Evolutionary conservation across 139 green algal genomes (phyloP), one percentile per base, ranked within the genome.

Genomic region (Coelastrella sp.): DNA sequence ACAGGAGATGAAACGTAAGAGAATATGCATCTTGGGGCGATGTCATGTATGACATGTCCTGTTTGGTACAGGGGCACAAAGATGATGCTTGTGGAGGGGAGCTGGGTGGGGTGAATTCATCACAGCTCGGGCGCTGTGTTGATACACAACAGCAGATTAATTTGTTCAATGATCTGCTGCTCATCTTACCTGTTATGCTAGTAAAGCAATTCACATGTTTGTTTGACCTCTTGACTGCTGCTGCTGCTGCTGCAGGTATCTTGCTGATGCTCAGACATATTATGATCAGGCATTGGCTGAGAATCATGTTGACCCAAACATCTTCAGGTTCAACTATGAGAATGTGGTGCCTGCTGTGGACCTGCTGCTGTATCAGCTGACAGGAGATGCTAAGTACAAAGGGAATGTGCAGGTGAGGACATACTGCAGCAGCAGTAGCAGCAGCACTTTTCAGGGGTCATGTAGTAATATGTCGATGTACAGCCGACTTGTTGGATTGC

Each of bases 251-350:
- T 64, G 53, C 35, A 45, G 30, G 9, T 86, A 86, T 57, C 71
- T 86, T 6, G 45, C 60, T 32, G 64, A 86, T 6, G 81, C 81
- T 25, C 37, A 68, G 60, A 51, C 50, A 8, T 60, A 50, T 35
- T 87, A 78, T n/a, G 69, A 87, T 23, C 67, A 74, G 57, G 37
- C 5, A 38, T 9, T 40, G 8, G 7, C n/a, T 30, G 79, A 85
- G 45, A 25, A 51, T 19, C 64, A 79, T 64, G 25, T 78, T 3
- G 78, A 40, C 79, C 3, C 64, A 30, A 88, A 85, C 62, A 41
- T 57, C 13, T 76, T 69, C 78, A 59, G 79, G 51, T 88, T 86
- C 84, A 67, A 66, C 57, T 85, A 80, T 59, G 75, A 83, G 75
- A 83, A 88, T 57, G 75, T 83, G 62, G 32, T 88, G 3, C 73